Conservation (phyloP, 495 filamentous ascomycete genomes). For the Daldinia loculata region DNA sequence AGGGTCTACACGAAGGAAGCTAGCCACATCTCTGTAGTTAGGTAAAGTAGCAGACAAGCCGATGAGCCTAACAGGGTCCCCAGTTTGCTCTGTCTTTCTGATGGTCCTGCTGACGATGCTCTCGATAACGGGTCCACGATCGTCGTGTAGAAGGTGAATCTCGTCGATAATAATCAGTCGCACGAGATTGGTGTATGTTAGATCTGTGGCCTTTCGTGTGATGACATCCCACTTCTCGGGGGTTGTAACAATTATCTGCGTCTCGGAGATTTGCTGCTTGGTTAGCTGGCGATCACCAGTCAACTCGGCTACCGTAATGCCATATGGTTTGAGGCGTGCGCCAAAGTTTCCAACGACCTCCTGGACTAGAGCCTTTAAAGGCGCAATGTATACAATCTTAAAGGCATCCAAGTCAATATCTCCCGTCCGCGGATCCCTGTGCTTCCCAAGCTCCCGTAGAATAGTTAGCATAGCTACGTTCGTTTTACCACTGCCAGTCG, state of each 20-base stretch:
- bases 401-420: slow-evolving; percentile 95
- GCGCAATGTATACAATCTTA: slow-evolving; percentile 96
- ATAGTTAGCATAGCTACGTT: slow-evolving; percentile 99
- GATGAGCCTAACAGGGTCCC: slow-evolving; percentile 87
- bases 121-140: slow-evolving; percentile 95
- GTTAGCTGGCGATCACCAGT: slow-evolving; percentile 98
- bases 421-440: slow-evolving; percentile 84
- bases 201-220: slow-evolving; percentile 95
- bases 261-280: slow-evolving; percentile 97
- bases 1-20: slow-evolving; percentile 91
- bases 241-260: slow-evolving; percentile 97
- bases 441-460: slow-evolving; percentile 94
- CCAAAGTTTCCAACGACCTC: slow-evolving; percentile 98
- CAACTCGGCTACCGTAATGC: slow-evolving; percentile 90
- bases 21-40: slow-evolving; percentile 96
- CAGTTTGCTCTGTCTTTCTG: slow-evolving; percentile 89
- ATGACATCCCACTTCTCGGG: slow-evolving; percentile 99
- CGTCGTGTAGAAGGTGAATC: slow-evolving; percentile 97
- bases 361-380: slow-evolving; percentile 92
- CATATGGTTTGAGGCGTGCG: slow-evolving; percentile 86
- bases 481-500: slow-evolving; percentile 97
- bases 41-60: slow-evolving; percentile 95
- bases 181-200: slow-evolving; percentile 96
- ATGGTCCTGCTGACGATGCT: slow-evolving; percentile 97
- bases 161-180: slow-evolving; percentile 96